These are phyloP conservation scores for Penicillium occitanis DNA, from an alignment of 2,329 filamentous ascomycete genomes.

Conservation along the genomic window DNA sequence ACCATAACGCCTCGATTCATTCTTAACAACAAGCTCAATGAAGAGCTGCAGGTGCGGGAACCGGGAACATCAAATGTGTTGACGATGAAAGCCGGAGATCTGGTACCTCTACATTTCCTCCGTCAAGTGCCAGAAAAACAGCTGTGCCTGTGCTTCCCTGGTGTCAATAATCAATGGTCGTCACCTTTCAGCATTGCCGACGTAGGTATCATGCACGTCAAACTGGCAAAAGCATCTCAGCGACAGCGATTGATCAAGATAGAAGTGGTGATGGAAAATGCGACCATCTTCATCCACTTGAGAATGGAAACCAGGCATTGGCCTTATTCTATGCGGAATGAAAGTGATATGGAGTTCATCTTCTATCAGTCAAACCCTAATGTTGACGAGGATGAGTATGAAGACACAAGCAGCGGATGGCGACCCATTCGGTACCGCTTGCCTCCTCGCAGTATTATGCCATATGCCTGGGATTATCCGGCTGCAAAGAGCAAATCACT, in stretches of 20 bases:
- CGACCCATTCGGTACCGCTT: constrained; percentile 88
- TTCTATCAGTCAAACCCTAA: constrained; percentile 96
- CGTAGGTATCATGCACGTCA: constrained; percentile 87
- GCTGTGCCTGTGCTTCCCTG: constrained; percentile 86
- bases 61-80: constrained; percentile 86
- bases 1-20: constrained; percentile 91
- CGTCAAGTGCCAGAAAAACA: constrained; percentile 82
- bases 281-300: constrained; percentile 89
- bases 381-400: constrained; percentile 77
- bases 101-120: constrained; percentile 86
- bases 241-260: constrained; percentile 83
- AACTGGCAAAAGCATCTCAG: constrained; percentile 86
- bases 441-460: constrained; percentile 95
- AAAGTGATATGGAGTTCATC: constrained; percentile 93
- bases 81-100: constrained; percentile 71
- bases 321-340: constrained; percentile 98
- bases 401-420: constrained; percentile 78
- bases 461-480: constrained; percentile 98
- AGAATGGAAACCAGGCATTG: constrained; percentile 90
- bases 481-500: constrained; percentile 96
- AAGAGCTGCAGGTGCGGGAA: constrained; percentile 87
- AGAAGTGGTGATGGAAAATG: constrained; percentile 87
- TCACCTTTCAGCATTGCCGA: constrained; percentile 97
- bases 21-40: constrained; percentile 85
- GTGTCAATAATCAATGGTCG: constrained; percentile 95